phyloP scores from a whole-genome alignment of 768 basidiomycete species.

The Trametes sanguinea region DNA sequence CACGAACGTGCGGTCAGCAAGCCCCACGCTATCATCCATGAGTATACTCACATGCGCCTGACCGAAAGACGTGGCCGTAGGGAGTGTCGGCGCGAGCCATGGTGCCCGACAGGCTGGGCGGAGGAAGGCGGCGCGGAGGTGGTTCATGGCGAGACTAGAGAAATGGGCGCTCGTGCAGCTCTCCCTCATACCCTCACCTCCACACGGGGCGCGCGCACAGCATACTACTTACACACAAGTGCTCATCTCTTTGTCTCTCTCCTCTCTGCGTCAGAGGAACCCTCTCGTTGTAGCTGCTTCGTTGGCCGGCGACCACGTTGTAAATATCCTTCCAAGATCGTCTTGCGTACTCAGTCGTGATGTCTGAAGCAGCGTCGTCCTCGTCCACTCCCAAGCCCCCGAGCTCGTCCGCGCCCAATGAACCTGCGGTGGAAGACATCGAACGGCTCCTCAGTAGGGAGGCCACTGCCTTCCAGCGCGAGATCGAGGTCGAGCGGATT shows the following conservation, averaged over 20 bases:
- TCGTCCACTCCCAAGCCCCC: conserved; percentile 23
- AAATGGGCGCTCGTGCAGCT: conserved; percentile 15
- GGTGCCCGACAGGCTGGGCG: conserved; percentile 14
- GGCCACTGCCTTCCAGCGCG: conserved; percentile 83
- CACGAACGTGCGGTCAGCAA: not conserved
- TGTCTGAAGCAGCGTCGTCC: conserved; percentile 29
- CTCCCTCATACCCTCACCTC: conserved; percentile 17
- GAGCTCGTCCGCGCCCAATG: conserved; percentile 18
- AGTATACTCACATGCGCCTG: conserved; percentile 6
- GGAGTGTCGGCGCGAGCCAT: not conserved
- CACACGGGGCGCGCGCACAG: not conserved
- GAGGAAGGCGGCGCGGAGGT: conserved; percentile 24
- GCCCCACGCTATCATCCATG: no score
- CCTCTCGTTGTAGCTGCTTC: not conserved
- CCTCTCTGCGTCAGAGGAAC: not conserved
- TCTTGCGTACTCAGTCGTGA: conserved; percentile 18
- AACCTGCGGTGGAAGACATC: conserved; percentile 53
- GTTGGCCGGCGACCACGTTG: conserved; percentile 6
- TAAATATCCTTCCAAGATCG: conserved; percentile 12
- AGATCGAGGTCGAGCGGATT: conserved; percentile 89
- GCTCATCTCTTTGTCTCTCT: not conserved
- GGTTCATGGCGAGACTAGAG: conserved; percentile 28
- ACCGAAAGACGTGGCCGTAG: not conserved
- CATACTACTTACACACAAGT: not conserved
- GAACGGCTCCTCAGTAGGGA: conserved; percentile 80